Evolutionary conservation across 768 basidiomycete genomes (phyloP).

Genomic region (Lactarius evosmus): DNA sequence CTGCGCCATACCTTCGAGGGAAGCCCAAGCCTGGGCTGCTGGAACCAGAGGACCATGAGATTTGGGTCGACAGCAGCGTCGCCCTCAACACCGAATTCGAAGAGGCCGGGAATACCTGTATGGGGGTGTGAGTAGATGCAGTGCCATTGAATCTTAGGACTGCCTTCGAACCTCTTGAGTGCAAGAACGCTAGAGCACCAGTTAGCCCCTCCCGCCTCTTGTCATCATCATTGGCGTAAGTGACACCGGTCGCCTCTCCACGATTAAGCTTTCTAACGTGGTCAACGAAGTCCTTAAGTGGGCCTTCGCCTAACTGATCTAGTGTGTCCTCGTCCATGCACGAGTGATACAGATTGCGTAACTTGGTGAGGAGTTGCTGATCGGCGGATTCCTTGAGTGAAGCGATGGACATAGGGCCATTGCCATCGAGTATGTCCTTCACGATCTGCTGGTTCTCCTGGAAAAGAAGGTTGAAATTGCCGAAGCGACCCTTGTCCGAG

Average conservation of each 20-base stretch:
- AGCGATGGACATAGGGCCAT: slow-evolving; percentile 30
- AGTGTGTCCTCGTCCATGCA: slow-evolving; percentile 80
- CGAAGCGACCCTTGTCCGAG: slow-evolving; percentile 72
- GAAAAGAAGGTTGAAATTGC: slow-evolving; percentile 67
- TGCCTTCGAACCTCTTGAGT: slow-evolving; percentile 63
- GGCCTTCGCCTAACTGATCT: slow-evolving; percentile 66
- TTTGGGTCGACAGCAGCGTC: slow-evolving; percentile 86
- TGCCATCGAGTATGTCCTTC: slow-evolving; percentile 60
- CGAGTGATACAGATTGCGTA: slow-evolving; percentile 69
- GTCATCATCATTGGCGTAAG: slow-evolving; percentile 26
- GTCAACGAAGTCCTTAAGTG: slow-evolving; percentile 64
- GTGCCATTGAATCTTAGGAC: background rate
- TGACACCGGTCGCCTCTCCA: slow-evolving; percentile 46
- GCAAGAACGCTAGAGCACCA: slow-evolving; percentile 78
- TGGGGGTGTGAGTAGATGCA: slow-evolving; percentile 9
- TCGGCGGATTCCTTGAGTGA: slow-evolving; percentile 41
- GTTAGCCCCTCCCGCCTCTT: slow-evolving; percentile 60
- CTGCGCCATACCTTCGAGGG: slow-evolving; percentile 69
- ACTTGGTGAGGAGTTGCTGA: slow-evolving; percentile 56
- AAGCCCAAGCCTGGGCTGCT: slow-evolving; percentile 74
- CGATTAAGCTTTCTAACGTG: slow-evolving; percentile 59
- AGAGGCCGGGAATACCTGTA: slow-evolving; percentile 71
- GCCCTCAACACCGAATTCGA: slow-evolving; percentile 83
- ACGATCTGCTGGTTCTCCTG: slow-evolving; percentile 78
- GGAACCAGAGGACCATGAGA: slow-evolving; percentile 80